These are phyloP conservation scores for Diphasiastrum complanatum DNA, from an alignment of 83 land plant species.

Conservation along the genomic window DNA sequence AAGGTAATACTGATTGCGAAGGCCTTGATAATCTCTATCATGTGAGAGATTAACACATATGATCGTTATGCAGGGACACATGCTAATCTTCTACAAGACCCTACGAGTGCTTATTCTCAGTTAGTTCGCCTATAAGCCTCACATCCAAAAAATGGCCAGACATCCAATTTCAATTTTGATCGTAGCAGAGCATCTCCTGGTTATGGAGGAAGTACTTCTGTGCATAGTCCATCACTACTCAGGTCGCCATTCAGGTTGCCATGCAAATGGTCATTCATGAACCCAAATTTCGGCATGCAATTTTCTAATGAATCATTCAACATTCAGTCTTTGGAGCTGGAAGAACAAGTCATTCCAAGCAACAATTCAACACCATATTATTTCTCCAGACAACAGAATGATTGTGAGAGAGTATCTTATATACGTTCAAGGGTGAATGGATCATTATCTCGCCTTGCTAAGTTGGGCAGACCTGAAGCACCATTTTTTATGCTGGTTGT, in stretches of 20 bases:
- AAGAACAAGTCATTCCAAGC: too few relatives aligned
- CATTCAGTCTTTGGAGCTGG: too few relatives aligned
- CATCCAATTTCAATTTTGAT: neutral
- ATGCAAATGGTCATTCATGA: neutral
- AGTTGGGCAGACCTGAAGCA: conserved; percentile 41
- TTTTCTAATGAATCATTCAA: too few relatives aligned
- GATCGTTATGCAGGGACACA: conserved; percentile 47
- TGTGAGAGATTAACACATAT: too few relatives aligned
- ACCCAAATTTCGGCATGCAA: neutral
- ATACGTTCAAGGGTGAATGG: neutral
- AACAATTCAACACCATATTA: too few relatives aligned
- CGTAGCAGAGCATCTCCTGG: neutral
- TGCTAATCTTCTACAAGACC: conserved; percentile 18
- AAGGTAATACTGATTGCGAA: too few relatives aligned
- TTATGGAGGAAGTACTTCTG: too few relatives aligned
- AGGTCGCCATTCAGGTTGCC: too few relatives aligned
- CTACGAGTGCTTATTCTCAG: conserved; percentile 44
- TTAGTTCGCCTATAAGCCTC: conserved; percentile 35
- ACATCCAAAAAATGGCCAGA: conserved; percentile 11
- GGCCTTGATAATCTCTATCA: too few relatives aligned
- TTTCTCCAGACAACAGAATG: too few relatives aligned
- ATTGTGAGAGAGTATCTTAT: too few relatives aligned
- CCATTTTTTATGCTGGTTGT: conserved; percentile 41
- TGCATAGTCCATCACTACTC: neutral
- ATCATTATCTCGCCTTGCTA: conserved; percentile 38